Evolutionary conservation across 164 flowering plant genomes (phyloP).

Genomic region (Dillenia turbinata): DNA sequence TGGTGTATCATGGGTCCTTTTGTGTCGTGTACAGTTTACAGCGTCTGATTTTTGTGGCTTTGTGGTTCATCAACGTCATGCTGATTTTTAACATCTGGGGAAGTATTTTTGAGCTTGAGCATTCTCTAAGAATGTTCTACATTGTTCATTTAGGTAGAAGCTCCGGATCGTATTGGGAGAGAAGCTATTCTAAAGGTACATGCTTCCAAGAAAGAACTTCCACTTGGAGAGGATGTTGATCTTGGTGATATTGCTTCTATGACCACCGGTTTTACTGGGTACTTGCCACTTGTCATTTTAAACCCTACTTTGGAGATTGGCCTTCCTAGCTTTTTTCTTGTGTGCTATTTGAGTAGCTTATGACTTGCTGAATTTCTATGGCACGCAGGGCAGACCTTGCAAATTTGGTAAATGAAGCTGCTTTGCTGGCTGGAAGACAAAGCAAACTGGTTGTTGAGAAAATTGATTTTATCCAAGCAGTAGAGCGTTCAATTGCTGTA

Average conservation of each 20-base stretch:
- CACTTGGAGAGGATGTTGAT: slow-evolving; percentile 68
- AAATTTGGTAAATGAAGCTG: slow-evolving; percentile 98
- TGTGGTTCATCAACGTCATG: too few relatives aligned
- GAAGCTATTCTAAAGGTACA: slow-evolving; percentile 92
- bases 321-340: background rate
- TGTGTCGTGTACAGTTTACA: too few relatives aligned
- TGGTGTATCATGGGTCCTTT: too few relatives aligned
- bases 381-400: slow-evolving; percentile 96
- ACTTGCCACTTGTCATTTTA: background rate
- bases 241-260: slow-evolving; percentile 80
- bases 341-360: background rate
- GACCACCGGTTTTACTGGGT: slow-evolving; percentile 99
- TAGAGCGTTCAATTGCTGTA: slow-evolving; percentile 97
- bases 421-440: slow-evolving; percentile 89
- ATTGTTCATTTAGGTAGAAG: slow-evolving; percentile 62
- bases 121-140: too few relatives aligned
- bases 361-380: slow-evolving; percentile 20
- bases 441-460: slow-evolving; percentile 78
- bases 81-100: too few relatives aligned
- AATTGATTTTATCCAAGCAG: slow-evolving; percentile 88
- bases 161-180: slow-evolving; percentile 92
- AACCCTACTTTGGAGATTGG: background rate
- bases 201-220: slow-evolving; percentile 88
- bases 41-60: too few relatives aligned
- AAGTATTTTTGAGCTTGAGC: too few relatives aligned